These are phyloP conservation scores for Neospora caninum DNA, from an alignment of 169 alveolate species.

Conservation along the genomic window DNA sequence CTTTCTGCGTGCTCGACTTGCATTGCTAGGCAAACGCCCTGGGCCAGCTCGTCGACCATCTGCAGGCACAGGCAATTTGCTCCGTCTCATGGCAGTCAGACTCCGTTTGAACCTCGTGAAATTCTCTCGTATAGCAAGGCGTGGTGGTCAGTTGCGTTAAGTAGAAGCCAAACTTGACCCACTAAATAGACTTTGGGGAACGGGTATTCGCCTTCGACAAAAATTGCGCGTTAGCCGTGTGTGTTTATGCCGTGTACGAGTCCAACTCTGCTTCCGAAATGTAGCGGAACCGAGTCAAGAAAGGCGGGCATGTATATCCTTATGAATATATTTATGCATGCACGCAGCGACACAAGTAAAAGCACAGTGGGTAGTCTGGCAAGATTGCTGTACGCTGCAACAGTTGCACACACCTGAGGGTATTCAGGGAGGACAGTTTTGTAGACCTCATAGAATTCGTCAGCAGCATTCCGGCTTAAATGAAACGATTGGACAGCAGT, in stretches of 20 bases:
- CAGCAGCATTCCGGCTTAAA: slow-evolving; percentile 85
- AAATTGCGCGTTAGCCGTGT: no score
- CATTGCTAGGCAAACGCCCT: slow-evolving; percentile 88
- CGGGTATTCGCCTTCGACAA: no score
- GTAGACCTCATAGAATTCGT: slow-evolving; percentile 91
- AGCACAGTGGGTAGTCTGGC: no score
- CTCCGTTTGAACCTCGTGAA: no score
- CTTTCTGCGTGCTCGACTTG: slow-evolving; percentile 70
- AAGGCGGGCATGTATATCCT: neutral
- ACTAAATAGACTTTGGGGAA: no score
- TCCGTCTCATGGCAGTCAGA: no score
- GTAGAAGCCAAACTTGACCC: neutral
- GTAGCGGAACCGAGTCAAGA: no score
- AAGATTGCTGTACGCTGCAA: no score
- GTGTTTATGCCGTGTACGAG: no score
- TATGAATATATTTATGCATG: neutral
- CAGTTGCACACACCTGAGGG: slow-evolving; percentile 33
- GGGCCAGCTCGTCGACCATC: slow-evolving; percentile 84
- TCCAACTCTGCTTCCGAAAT: no score
- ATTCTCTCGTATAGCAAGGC: no score
- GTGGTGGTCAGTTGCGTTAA: neutral
- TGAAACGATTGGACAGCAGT: slow-evolving; percentile 84
- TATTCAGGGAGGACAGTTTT: slow-evolving; percentile 76
- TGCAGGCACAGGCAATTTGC: slow-evolving; percentile 9
- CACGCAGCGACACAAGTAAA: no score